A percentile compares a stretch with the other conserved stretches of the same genome.
These are phyloP conservation scores for Pythium utonaiense DNA, from an alignment of 352 stramenopile genomes.

Conservation along the genomic window DNA sequence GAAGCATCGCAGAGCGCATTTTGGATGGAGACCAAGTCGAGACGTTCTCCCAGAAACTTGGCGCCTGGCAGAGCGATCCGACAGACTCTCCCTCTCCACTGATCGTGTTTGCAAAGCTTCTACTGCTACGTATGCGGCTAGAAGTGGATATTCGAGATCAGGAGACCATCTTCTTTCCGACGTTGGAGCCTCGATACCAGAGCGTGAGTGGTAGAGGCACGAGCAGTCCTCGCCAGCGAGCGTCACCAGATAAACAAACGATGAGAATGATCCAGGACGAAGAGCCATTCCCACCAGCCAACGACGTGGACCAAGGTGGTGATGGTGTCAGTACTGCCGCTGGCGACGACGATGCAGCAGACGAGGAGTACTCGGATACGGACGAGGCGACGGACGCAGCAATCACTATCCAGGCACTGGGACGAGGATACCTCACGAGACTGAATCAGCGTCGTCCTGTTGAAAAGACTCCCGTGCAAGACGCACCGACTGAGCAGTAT, in stretches of 20 bases:
- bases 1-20: slow-evolving; percentile 14
- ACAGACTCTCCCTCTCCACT: slow-evolving; percentile 4
- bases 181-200: slow-evolving; percentile 27
- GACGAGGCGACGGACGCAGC: not conserved
- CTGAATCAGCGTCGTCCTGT: not conserved
- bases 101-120: slow-evolving; percentile 30
- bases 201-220: not conserved
- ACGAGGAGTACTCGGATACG: not conserved
- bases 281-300: not conserved
- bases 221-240: slow-evolving; percentile 7
- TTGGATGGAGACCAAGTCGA: slow-evolving; percentile 23
- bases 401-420: slow-evolving; percentile 2
- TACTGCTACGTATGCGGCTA: slow-evolving; percentile 41
- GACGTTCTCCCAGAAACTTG: slow-evolving; percentile 24
- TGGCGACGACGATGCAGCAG: too few relatives aligned
- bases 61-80: slow-evolving; percentile 3
- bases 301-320: not conserved
- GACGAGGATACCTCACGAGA: slow-evolving; percentile 5
- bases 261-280: not conserved
- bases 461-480: not conserved
- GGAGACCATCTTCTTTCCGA: slow-evolving; percentile 52
- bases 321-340: not conserved
- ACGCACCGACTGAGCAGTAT: not conserved
- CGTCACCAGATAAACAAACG: not conserved
- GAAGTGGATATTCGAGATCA: slow-evolving; percentile 54